A percentile compares a stretch with the other conserved stretches of the same genome.
Evolutionary conservation across 306 rosid species (phyloP).

Genomic region (Phaseolus lunatus): DNA sequence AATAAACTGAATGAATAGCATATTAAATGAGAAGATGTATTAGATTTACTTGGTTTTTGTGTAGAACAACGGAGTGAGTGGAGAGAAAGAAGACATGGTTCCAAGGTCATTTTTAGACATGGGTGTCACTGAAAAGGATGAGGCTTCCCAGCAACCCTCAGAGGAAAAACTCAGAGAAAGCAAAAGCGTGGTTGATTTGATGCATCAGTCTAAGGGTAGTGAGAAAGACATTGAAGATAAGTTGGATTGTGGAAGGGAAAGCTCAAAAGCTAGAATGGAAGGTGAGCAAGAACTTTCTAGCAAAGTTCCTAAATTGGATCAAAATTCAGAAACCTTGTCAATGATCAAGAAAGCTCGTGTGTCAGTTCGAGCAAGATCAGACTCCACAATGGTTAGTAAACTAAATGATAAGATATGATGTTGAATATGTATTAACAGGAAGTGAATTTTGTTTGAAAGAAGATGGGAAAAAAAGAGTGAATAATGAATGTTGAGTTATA

Average conservation of each 20-base stretch:
- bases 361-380: conserved; percentile 66
- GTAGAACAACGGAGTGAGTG: conserved; percentile 44
- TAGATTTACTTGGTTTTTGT: conserved; percentile 23
- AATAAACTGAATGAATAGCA: not conserved
- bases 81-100: conserved; percentile 45
- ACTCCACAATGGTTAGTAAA: conserved; percentile 61
- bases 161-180: conserved; percentile 43
- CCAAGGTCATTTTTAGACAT: conserved; percentile 53
- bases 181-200: conserved; percentile 49
- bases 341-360: conserved; percentile 73
- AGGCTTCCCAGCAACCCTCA: conserved; percentile 38
- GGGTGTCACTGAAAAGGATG: conserved; percentile 43
- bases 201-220: conserved; percentile 38
- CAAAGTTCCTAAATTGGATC: conserved; percentile 51
- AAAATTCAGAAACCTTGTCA: conserved; percentile 58
- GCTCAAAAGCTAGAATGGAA: conserved; percentile 20
- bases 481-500: too few relatives aligned
- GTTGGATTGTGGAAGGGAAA: conserved; percentile 26
- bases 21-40: not conserved
- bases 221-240: not conserved
- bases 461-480: too few relatives aligned
- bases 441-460: too few relatives aligned
- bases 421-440: not conserved
- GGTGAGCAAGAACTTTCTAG: conserved; percentile 41
- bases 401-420: not conserved